phyloP scores from a whole-genome alignment of 116 monocot genomes.

The Dioscorea cayenensis region DNA sequence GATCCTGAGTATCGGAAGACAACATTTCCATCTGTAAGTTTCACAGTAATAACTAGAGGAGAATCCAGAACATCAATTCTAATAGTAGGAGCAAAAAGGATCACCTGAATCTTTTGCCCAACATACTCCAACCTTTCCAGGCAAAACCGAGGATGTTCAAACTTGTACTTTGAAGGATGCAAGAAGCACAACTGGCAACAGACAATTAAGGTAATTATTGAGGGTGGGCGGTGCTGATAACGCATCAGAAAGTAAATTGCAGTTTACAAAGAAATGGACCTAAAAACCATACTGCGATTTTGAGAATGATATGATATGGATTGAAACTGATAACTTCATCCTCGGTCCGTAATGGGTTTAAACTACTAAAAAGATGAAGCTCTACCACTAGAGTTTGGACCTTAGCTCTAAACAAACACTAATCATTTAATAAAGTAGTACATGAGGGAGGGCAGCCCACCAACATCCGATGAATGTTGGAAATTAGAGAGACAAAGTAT shows the following conservation, averaged over 20 bases:
- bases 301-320: too few species aligned
- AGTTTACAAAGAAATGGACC: neutral
- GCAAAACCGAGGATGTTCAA: constrained; percentile 97
- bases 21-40: neutral
- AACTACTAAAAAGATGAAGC: too few species aligned
- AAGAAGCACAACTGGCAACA: constrained; percentile 70
- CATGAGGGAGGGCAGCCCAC: too few species aligned
- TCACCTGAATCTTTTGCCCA: constrained; percentile 97
- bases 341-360: too few species aligned
- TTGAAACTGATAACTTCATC: too few species aligned
- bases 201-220: neutral
- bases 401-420: too few species aligned
- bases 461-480: too few species aligned
- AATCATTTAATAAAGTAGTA: too few species aligned
- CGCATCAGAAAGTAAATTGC: neutral
- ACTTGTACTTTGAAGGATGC: constrained; percentile 89
- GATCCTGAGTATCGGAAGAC: constrained; percentile 49
- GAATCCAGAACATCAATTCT: neutral
- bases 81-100: neutral
- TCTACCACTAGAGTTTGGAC: too few species aligned
- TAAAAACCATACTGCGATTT: too few species aligned
- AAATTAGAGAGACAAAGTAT: too few species aligned
- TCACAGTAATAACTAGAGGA: neutral
- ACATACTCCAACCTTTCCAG: constrained; percentile 87
- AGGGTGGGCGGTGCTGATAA: neutral